phyloP scores from a whole-genome alignment of 2,329 filamentous ascomycete genomes.

The Trematosphaeria pertusa region DNA sequence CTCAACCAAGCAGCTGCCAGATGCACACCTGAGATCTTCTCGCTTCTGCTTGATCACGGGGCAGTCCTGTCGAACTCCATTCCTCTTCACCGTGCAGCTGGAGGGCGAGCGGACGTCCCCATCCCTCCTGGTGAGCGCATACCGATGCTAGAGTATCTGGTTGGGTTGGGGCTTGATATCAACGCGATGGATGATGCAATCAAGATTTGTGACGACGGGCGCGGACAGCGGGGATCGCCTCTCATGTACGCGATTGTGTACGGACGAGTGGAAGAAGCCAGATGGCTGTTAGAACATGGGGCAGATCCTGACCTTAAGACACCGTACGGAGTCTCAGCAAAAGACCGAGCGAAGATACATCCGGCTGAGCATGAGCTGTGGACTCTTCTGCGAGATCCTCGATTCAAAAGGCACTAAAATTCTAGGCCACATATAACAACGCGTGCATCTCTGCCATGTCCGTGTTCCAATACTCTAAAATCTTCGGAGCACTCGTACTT shows the following conservation, averaged over 20 bases:
- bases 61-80: slow-evolving; percentile 11
- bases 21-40: slow-evolving; percentile 13
- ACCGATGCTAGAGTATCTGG: slow-evolving; percentile 13
- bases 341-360: slow-evolving; percentile 1
- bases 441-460: no score
- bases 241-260: slow-evolving; percentile 13
- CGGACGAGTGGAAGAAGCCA: slow-evolving; percentile 12
- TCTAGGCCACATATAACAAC: no score
- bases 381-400: not conserved
- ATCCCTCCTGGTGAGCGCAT: slow-evolving; percentile 8
- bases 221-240: not conserved
- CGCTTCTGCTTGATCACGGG: slow-evolving; percentile 9
- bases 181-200: slow-evolving; percentile 6
- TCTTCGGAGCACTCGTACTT: no score
- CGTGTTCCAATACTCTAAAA: no score
- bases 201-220: not conserved
- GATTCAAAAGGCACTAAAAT: no score
- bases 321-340: slow-evolving; percentile 11
- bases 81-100: slow-evolving; percentile 8
- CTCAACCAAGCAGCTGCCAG: slow-evolving; percentile 6
- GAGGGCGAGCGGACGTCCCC: no score
- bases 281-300: slow-evolving; percentile 18
- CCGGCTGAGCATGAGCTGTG: not conserved
- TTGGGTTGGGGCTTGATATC: slow-evolving; percentile 11
- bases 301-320: slow-evolving; percentile 18